Percentiles rank a stretch among this genome's conserved stretches.
Evolutionary conservation across 306 rosid species (phyloP).

Genomic region (Citrullus mucosospermus): DNA sequence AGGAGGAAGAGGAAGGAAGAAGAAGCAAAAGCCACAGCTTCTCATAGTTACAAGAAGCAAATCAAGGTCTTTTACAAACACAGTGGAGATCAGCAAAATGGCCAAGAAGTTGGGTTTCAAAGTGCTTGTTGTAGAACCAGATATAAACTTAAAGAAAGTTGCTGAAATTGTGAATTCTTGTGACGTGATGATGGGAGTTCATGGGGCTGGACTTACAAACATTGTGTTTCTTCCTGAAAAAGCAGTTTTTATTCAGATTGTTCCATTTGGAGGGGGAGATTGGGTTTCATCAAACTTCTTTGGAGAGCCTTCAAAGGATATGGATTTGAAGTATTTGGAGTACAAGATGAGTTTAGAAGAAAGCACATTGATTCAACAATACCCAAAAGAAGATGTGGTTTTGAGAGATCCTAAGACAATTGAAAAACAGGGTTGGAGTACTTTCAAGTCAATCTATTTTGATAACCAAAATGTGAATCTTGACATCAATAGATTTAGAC

Average conservation of each 20-base stretch:
- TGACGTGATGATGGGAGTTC: constrained; percentile 86
- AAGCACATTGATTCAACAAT: constrained; percentile 56
- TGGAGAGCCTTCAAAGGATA: constrained; percentile 48
- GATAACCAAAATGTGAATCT: constrained; percentile 61
- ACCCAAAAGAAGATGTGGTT: constrained; percentile 43
- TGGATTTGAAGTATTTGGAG: constrained; percentile 65
- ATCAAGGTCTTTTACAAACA: constrained; percentile 58
- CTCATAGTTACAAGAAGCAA: constrained; percentile 49
- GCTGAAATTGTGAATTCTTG: constrained; percentile 63
- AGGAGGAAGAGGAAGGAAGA: constrained; percentile 3
- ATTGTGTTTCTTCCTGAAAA: constrained; percentile 68
- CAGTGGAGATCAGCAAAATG: constrained; percentile 33
- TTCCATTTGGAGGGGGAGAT: constrained; percentile 61
- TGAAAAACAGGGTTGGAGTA: constrained; percentile 37
- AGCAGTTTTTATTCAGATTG: constrained; percentile 62
- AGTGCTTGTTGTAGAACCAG: constrained; percentile 42
- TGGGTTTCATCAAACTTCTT: constrained; percentile 51
- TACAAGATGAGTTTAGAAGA: constrained; percentile 53
- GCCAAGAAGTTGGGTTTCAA: constrained; percentile 50
- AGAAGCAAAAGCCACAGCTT: constrained; percentile 33
- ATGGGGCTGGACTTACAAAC: constrained; percentile 93
- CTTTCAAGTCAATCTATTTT: constrained; percentile 43
- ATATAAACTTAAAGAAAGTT: constrained; percentile 23
- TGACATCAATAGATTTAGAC: constrained; percentile 52
- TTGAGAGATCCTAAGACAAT: constrained; percentile 40